Base-by-base conservation (phyloP, 805 yeast genomes). In the Pichia phayaonensis region DNA sequence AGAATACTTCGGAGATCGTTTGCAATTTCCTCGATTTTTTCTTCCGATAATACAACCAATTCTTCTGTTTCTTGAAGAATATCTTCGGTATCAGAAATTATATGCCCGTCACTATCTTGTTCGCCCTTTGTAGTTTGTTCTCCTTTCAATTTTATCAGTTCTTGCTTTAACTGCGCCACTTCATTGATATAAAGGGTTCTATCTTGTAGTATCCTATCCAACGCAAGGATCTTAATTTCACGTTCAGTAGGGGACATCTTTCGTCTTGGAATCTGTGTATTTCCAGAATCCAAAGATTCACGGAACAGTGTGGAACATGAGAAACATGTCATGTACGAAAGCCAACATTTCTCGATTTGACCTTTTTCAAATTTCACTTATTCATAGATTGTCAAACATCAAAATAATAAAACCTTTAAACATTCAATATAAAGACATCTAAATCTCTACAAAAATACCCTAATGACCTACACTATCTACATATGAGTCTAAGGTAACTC, bases 41-140 rank as follows among this genome's bases (percentile, higher is more conserved):
- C 24, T 43, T 62, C 62, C 11, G 62, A 66, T 18, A 48, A 21
- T 8, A 22, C 23, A 16, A 48, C 39, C 20, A 48, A 31, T 11
- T 60, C 54, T 15, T 51, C 38, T 22, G 65, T 57, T 27, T 63
- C 55, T 43, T 47, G 54, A 26, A 54, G 54, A 23, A 54, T 52
- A 13, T 54, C 52, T 20, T 58, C 63, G 2, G 56, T 52, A 11
- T 51, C 38, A 16, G 20, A 7, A 16, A n/a, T 34, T 6, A 20
- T n/a, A n/a, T 34, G 6, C 20, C n/a, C 38, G 3, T 34, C 20
- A 7, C 16, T 34, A 34, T 34, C 16, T 39, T 39, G 40, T 10
- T 20, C 40, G 13, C 11, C 40, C 11, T 39, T 20, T 20, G 22
- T 39, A 20, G 20, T 18, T 36, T 36, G 21, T 36, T 36, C 40